Conservation (phyloP, 371 early-diverging fungal genomes). For the Batrachochytrium dendrobatidis region DNA sequence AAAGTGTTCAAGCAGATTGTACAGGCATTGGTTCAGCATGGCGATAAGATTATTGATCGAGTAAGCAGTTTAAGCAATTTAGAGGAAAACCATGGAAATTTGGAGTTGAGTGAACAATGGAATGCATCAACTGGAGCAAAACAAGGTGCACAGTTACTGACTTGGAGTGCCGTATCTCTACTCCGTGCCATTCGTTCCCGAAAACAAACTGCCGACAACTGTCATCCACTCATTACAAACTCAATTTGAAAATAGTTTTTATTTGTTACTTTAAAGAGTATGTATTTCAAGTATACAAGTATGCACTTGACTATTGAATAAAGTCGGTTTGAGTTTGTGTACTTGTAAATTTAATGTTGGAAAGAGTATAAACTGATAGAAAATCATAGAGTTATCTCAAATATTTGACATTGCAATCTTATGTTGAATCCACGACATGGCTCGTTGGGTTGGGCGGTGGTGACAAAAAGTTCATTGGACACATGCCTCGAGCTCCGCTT, state of each 20-base stretch:
- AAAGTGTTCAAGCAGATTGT: not conserved
- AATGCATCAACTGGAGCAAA: not conserved
- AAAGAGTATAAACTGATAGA: too few relatives aligned
- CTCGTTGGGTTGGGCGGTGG: too few relatives aligned
- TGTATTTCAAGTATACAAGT: too few relatives aligned
- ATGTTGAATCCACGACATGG: too few relatives aligned
- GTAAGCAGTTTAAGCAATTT: not conserved
- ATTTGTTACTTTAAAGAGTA: too few relatives aligned
- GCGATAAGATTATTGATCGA: not conserved
- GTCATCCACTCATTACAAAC: too few relatives aligned
- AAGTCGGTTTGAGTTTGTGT: too few relatives aligned
- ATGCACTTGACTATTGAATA: too few relatives aligned
- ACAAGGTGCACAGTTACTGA: not conserved
- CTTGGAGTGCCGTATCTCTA: not conserved
- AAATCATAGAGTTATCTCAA: not conserved
- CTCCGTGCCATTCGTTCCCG: not conserved
- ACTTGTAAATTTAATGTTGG: too few relatives aligned
- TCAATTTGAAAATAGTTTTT: too few relatives aligned
- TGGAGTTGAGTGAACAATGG: slow-evolving; percentile 4
- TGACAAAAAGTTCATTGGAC: slow-evolving; percentile 1
- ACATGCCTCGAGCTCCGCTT: not conserved
- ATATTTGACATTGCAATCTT: too few relatives aligned
- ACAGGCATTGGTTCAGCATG: not conserved
- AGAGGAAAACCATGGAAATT: not conserved
- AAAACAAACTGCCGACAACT: not conserved